A percentile compares a stretch with the other conserved stretches of the same genome.
Conservation (phyloP, 2,329 filamentous ascomycete species). For the Sclerotinia subarctica region DNA sequence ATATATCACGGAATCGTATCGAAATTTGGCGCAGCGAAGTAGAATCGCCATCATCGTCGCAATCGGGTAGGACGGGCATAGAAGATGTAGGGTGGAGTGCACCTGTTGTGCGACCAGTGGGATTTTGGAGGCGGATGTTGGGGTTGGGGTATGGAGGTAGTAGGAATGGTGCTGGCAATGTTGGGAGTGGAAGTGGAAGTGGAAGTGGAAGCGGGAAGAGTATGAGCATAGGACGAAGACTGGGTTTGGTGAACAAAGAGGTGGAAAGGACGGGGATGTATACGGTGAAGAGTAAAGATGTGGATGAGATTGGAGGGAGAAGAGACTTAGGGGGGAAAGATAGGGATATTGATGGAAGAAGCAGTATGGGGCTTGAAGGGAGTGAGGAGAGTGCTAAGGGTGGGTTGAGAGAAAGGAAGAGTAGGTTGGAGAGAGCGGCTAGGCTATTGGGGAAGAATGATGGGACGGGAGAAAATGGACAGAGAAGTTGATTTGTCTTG, state of each 20-base stretch:
- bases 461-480: background rate
- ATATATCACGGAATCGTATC: slow-evolving; percentile 10
- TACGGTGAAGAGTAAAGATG: slow-evolving; percentile 9
- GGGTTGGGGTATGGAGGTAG: background rate
- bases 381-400: background rate
- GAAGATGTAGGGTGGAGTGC: background rate
- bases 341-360: background rate
- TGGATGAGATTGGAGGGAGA: background rate
- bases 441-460: slow-evolving; percentile 8
- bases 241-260: slow-evolving; percentile 13
- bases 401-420: background rate
- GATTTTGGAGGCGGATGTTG: slow-evolving; percentile 11
- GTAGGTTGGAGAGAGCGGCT: slow-evolving; percentile 7
- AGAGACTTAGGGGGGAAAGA: background rate
- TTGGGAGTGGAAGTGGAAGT: background rate
- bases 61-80: background rate
- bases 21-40: slow-evolving; percentile 19
- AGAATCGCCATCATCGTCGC: slow-evolving; percentile 14
- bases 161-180: background rate
- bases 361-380: slow-evolving; percentile 13
- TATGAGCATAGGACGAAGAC: background rate
- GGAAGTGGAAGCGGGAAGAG: background rate
- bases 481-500: background rate
- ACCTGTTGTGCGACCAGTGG: background rate
- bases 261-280: slow-evolving; percentile 18